phyloP scores from a whole-genome alignment of 202 grass and related monocot species.

The Schoenoplectus tabernaemontani region DNA sequence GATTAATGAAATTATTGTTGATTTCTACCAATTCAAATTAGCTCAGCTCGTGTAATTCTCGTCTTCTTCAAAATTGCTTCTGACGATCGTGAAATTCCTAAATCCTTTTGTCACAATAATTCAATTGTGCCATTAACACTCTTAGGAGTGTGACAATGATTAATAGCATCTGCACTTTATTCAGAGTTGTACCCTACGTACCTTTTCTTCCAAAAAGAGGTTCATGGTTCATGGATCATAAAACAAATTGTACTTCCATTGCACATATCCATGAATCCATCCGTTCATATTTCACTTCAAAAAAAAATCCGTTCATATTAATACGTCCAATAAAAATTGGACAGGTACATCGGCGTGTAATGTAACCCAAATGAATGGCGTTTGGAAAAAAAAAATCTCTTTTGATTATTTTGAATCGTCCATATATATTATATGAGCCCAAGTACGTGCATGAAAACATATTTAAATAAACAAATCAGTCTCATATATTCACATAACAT shows the following conservation, averaged over 20 bases:
- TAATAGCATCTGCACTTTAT: background rate
- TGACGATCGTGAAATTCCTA: no score
- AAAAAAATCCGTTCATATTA: no score
- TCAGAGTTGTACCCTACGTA: background rate
- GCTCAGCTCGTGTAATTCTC: no score
- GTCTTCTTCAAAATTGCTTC: no score
- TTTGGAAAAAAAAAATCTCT: background rate
- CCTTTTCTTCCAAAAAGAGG: background rate
- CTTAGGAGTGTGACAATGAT: background rate
- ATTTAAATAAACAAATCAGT: background rate
- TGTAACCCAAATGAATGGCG: background rate
- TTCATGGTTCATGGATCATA: slow-evolving; percentile 8
- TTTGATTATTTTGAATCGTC: background rate
- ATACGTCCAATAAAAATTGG: background rate
- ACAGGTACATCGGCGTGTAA: no score
- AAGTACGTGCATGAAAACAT: background rate
- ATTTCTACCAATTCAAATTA: no score
- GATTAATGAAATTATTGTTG: no score
- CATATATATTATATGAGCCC: no score
- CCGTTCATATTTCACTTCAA: no score
- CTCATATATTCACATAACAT: background rate
- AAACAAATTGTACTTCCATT: background rate
- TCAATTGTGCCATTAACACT: background rate
- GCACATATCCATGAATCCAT: background rate
- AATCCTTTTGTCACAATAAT: no score